These are phyloP conservation scores for Zelopaecilomyces penicillatus DNA, from an alignment of 2,329 filamentous ascomycete species.

Conservation along the genomic window DNA sequence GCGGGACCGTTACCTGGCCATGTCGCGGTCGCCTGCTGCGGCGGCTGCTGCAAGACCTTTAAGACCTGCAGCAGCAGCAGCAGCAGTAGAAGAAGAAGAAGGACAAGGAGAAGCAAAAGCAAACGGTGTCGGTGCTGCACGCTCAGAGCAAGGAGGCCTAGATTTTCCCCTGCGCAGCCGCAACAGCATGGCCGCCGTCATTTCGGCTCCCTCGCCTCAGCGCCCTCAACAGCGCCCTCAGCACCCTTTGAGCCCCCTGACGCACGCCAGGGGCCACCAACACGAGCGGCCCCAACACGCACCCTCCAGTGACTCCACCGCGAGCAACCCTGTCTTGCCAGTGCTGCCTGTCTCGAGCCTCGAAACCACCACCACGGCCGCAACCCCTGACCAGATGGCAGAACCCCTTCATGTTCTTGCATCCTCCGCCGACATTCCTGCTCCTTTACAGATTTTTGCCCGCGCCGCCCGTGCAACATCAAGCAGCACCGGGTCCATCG, in stretches of 20 bases:
- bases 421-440: too few relatives aligned
- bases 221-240: constrained; percentile 6
- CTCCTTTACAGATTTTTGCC: too few relatives aligned
- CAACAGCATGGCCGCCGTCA: constrained; percentile 6
- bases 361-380: background rate
- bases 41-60: background rate
- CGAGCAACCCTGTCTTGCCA: background rate
- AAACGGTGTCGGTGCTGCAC: background rate
- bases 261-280: constrained; percentile 5
- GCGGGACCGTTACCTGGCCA: constrained; percentile 7
- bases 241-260: too few relatives aligned
- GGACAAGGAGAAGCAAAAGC: background rate
- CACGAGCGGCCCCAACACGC: constrained; percentile 9
- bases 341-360: background rate
- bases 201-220: constrained; percentile 6
- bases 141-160: too few relatives aligned
- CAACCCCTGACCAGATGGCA: background rate
- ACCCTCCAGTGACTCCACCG: background rate
- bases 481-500: background rate
- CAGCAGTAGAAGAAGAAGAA: constrained; percentile 1
- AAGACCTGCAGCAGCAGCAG: constrained; percentile 3
- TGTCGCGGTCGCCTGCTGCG: constrained; percentile 4
- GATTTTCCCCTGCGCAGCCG: too few relatives aligned
- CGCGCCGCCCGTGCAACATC: background rate
- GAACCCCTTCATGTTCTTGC: background rate